Evolutionary conservation across 129 eudicot species (phyloP).

Genomic region (Saposhnikovia divaricata): DNA sequence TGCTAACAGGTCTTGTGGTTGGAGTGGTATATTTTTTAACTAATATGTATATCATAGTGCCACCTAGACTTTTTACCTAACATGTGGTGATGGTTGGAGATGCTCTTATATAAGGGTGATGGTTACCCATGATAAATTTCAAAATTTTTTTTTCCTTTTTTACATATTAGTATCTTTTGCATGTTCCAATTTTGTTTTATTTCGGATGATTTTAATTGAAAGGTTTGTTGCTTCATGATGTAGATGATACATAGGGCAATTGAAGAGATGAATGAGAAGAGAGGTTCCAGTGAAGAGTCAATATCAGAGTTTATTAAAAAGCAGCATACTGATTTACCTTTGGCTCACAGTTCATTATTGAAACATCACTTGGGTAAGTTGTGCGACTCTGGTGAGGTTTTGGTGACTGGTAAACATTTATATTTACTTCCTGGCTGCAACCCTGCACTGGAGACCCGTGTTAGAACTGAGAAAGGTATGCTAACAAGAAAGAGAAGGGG

Average conservation of each 20-base stretch:
- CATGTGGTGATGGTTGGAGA: too few relatives aligned
- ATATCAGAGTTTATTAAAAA: conserved; percentile 2
- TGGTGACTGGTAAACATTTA: background rate
- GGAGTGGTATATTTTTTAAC: too few relatives aligned
- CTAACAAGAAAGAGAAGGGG: conserved; percentile 15
- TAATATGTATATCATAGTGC: too few relatives aligned
- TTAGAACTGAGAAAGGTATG: conserved; percentile 7
- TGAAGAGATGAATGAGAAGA: conserved; percentile 1
- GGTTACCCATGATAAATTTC: background rate
- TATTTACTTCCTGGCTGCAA: conserved; percentile 4
- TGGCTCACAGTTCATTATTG: conserved; percentile 9
- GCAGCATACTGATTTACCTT: background rate
- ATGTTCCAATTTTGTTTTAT: background rate
- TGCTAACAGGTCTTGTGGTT: too few relatives aligned
- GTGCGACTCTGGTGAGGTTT: conserved; percentile 11
- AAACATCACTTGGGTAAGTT: conserved; percentile 10
- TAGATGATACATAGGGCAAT: conserved; percentile 9
- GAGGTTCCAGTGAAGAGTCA: background rate
- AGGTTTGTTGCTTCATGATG: background rate
- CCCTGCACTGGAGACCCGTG: background rate
- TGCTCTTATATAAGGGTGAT: background rate
- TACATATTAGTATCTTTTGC: background rate
- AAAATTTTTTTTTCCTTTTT: background rate
- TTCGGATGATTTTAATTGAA: background rate
- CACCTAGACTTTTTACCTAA: too few relatives aligned